phyloP scores from a whole-genome alignment of 2,329 filamentous ascomycete genomes.

The Cladosporium sp. region DNA sequence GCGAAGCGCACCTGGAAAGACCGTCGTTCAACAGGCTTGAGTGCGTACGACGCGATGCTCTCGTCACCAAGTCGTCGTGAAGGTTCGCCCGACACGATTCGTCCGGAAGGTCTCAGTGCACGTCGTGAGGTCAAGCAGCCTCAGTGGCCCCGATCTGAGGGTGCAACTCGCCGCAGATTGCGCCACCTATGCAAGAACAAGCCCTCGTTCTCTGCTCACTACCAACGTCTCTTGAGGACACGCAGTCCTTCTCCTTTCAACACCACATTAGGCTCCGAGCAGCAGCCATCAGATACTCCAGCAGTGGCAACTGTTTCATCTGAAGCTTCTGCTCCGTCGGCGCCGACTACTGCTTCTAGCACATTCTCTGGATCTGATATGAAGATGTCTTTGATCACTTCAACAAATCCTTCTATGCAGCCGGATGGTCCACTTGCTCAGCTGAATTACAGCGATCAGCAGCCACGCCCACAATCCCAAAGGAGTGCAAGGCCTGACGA shows the following conservation, averaged over 20 bases:
- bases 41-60: slow-evolving; percentile 26
- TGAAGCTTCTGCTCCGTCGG: background rate
- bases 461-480: slow-evolving; percentile 26
- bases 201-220: slow-evolving; percentile 59
- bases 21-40: slow-evolving; percentile 31
- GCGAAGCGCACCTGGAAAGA: slow-evolving; percentile 59
- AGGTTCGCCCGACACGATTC: slow-evolving; percentile 43
- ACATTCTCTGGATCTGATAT: slow-evolving; percentile 47
- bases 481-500: slow-evolving; percentile 30
- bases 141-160: slow-evolving; percentile 55
- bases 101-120: slow-evolving; percentile 33
- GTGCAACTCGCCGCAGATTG: slow-evolving; percentile 55
- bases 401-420: slow-evolving; percentile 51
- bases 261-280: slow-evolving; percentile 29
- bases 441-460: slow-evolving; percentile 39
- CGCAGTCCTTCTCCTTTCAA: slow-evolving; percentile 58
- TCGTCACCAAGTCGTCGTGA: slow-evolving; percentile 24
- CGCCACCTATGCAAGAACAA: slow-evolving; percentile 58
- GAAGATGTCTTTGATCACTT: slow-evolving; percentile 48
- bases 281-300: slow-evolving; percentile 24
- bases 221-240: slow-evolving; percentile 57
- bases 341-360: background rate
- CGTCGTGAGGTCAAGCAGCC: slow-evolving; percentile 33
- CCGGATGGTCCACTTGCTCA: slow-evolving; percentile 45
- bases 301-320: slow-evolving; percentile 18